Evolutionary conservation across 805 yeast species (phyloP).

Genomic region (Metahyphopichia silvanorum): DNA sequence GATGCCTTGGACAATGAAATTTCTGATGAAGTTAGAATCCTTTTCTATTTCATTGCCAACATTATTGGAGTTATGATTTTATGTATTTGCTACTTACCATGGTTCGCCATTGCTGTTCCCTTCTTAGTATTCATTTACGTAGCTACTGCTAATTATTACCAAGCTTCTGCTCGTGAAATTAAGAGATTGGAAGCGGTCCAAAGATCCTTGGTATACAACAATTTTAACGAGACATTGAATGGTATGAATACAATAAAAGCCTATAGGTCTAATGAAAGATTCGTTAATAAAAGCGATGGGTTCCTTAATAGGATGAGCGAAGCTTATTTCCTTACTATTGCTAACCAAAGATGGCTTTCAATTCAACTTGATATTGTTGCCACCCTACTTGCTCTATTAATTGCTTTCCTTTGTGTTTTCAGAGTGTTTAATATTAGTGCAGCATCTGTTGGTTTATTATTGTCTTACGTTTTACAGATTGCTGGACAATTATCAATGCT

Average conservation of each 20-base stretch:
- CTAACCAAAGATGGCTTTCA: constrained; percentile 37
- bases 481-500: constrained; percentile 36
- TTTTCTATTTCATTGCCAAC: constrained; percentile 50
- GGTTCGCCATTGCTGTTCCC: constrained; percentile 39
- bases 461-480: constrained; percentile 32
- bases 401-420: constrained; percentile 32
- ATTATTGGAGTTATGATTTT: constrained; percentile 53
- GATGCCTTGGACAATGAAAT: constrained; percentile 81
- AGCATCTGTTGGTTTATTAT: constrained; percentile 34
- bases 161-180: constrained; percentile 36
- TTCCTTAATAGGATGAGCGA: constrained; percentile 33
- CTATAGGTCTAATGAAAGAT: constrained; percentile 23
- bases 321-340: constrained; percentile 32
- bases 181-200: constrained; percentile 39
- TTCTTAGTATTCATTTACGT: constrained; percentile 22
- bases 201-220: constrained; percentile 38
- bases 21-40: constrained; percentile 63
- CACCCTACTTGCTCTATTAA: constrained; percentile 22
- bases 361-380: constrained; percentile 32
- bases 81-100: constrained; percentile 35
- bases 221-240: constrained; percentile 33
- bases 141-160: constrained; percentile 31
- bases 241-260: constrained; percentile 39
- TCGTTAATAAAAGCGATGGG: constrained; percentile 22
- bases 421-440: constrained; percentile 31